Evolutionary conservation across 768 basidiomycete genomes (phyloP), one percentile per base, ranked within the genome.

Genomic region (Omphalotus guepiniiformis): DNA sequence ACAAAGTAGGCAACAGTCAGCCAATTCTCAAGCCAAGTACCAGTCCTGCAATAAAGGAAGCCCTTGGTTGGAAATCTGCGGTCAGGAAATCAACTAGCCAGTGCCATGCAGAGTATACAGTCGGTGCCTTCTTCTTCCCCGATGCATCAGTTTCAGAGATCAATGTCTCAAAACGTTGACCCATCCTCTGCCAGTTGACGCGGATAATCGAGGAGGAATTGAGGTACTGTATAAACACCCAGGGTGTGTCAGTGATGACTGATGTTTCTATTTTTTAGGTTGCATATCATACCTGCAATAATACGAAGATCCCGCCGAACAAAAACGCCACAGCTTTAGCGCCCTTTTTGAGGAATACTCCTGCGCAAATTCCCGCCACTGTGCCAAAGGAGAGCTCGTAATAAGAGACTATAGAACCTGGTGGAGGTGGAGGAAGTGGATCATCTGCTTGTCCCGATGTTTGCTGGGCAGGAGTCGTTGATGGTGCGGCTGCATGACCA

Each of bases 271-370:
- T 6, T 6, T 39, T 15, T 16, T 26, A 19, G 22, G 37, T 18
- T 18, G 35, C 9, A 22, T 23, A 3, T 59, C 79, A 39, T 48
- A 92, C 93, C 79, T 95, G 93, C 7, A 98, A 76, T 37, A 97
- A 66, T 18, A 97, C 85, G 54, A 96, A 98, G 2, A 89, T 70
- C 3, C 92, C 93, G 3, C 95, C 95, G n/a, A 96, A 67, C 35
- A 87, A 61, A 67, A 92, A 93, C 0, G 93, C 95, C 9, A 85
- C 65, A 2, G 79, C 72, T 62, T 85, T 89, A 6, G 85, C 80
- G n/a, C 95, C 94, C 64, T 95, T 97, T 69, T 96, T 97, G 56
- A 95, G 73, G 60, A 98, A 98, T 0, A 98, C 76, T 0, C 95
- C 95, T 0, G 91, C 82, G 58, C 92, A 96, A 34, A 98, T 61